phyloP scores from a whole-genome alignment of 140 eudicot genomes.

The Stevia rebaudiana region DNA sequence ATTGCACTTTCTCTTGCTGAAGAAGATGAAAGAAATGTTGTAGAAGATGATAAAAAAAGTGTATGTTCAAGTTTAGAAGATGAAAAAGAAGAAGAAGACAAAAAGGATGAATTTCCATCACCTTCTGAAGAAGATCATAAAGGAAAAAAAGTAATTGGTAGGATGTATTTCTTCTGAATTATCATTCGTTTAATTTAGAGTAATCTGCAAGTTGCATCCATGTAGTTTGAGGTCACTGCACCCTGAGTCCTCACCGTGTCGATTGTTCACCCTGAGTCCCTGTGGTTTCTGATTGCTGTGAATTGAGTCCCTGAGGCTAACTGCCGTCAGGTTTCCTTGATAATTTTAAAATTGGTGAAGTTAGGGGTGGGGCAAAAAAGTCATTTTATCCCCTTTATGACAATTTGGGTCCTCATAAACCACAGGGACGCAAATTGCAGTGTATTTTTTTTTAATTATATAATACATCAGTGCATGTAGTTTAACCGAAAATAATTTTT shows the following conservation, averaged over 20 bases:
- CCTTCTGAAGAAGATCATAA: conserved; percentile 47
- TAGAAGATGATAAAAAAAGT: conserved; percentile 34
- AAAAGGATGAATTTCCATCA: conserved; percentile 23
- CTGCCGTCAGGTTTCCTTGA: no score
- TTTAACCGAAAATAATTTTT: background rate
- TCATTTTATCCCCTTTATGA: no score
- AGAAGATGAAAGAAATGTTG: conserved; percentile 51
- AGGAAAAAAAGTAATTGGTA: conserved; percentile 84
- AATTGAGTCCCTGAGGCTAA: no score
- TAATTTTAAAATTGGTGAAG: no score
- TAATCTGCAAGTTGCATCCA: no score
- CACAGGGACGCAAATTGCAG: no score
- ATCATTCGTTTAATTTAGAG: background rate
- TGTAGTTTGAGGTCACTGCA: no score
- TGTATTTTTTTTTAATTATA: background rate
- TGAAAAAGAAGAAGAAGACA: conserved; percentile 22
- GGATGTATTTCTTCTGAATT: conserved; percentile 17
- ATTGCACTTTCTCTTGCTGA: conserved; percentile 92
- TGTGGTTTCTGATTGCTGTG: no score
- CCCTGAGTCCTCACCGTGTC: no score
- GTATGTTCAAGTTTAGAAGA: conserved; percentile 20
- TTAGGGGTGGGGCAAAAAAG: no score
- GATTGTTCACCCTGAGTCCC: no score
- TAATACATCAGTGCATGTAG: background rate
- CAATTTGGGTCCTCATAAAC: no score